These are phyloP conservation scores for Whalleya microplaca DNA, from an alignment of 2,329 filamentous ascomycete genomes.

Conservation along the genomic window DNA sequence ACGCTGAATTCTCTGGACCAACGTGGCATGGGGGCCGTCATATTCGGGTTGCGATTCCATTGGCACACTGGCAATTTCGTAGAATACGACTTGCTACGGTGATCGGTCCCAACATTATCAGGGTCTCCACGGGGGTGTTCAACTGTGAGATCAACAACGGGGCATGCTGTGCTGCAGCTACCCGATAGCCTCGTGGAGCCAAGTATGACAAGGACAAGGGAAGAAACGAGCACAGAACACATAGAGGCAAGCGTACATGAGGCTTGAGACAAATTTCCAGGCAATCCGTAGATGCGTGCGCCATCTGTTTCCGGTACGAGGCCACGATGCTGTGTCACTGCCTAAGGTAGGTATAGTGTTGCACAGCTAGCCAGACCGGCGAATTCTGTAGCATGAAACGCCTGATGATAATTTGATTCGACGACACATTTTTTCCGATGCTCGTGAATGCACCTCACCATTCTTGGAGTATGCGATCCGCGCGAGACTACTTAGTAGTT, in stretches of 20 bases:
- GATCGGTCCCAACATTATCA: no score
- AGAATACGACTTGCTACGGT: background rate
- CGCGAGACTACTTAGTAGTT: background rate
- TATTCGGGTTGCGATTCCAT: background rate
- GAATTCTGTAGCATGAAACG: no score
- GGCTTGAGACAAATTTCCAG: no score
- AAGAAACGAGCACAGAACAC: background rate
- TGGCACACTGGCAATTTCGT: background rate
- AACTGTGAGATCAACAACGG: conserved; percentile 17
- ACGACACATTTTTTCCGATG: background rate
- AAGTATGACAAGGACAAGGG: conserved; percentile 10
- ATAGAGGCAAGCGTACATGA: background rate
- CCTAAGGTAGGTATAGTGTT: background rate
- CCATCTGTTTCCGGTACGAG: background rate
- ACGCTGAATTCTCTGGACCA: background rate
- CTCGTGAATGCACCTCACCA: background rate
- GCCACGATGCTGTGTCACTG: background rate
- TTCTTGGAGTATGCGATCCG: background rate
- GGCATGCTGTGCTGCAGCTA: conserved; percentile 17
- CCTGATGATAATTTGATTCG: no score
- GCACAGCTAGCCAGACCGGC: no score
- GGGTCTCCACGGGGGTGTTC: conserved; percentile 1
- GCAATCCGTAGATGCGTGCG: no score
- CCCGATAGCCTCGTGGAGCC: conserved; percentile 11
- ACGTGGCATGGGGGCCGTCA: background rate